Base-by-base conservation (phyloP, 2,329 filamentous ascomycete species). In the Diaporthe eres region DNA sequence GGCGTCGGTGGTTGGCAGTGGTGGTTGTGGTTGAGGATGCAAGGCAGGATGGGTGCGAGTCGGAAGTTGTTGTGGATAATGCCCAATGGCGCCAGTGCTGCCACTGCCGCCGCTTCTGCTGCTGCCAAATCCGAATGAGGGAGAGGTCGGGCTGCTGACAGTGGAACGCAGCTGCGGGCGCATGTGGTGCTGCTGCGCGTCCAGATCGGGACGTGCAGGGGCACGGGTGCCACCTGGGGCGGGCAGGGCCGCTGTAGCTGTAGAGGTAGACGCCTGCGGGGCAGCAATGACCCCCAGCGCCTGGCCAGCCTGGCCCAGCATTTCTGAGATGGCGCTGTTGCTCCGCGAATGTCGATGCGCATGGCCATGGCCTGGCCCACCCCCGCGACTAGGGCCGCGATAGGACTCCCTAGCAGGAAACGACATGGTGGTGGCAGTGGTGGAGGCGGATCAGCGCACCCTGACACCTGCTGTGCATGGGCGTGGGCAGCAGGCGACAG, bases 1-100 rank as follows among this genome's bases (percentile, higher is more conserved):
- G 74, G 72, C 58, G 72, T 79, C 55, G 44, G 75, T 61, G 70
- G 75, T 63, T 49, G 71, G 34, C 60, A 71, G 63, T 60, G 71
- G 53, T 34, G n/a, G 57, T 28, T n/a, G 74, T 63, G 42, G 70
- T 53, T 63, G 74, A 73, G 61, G 31, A 34, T 49, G 63, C 55
- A 70, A 73, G 71, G 71, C 71, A 73, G 71, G 61, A 42, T n/a
- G 37, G 49, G 34, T 47, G 49, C 67, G 58, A 71, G 73, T 42
- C 49, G 55, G 53, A 71, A 51, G 44, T 28, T 34, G 73, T 60
- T 58, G 72, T 70, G 51, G 63, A 75, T 75, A 70, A 42, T 71
- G 65, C 58, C 65, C 65, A 70, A 70, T 70, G 65, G 65, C 49
- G 31, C 47, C 42, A 49, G 19, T 44, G 72, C 34, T 74, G 63